These are phyloP conservation scores for Triangularia setosa DNA, from an alignment of 2,329 filamentous ascomycete genomes.

Conservation along the genomic window DNA sequence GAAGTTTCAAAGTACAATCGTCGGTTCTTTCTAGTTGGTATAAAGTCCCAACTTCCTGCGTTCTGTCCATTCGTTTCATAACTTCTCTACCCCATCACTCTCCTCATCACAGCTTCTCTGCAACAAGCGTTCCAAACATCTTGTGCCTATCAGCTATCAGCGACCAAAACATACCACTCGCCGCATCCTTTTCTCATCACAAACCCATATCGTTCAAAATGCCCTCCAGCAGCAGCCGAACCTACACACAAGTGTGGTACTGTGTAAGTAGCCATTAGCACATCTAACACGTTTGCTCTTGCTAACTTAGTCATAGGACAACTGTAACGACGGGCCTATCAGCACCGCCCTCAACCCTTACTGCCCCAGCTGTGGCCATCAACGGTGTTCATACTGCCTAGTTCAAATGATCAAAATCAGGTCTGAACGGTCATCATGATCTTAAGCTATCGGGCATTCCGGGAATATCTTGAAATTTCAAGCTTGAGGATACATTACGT, in stretches of 20 bases:
- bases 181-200: not conserved
- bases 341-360: not conserved
- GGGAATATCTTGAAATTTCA: not conserved
- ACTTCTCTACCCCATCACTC: not conserved
- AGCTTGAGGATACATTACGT: not conserved
- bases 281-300: not conserved
- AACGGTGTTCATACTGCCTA: slow-evolving; percentile 1
- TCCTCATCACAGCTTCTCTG: not conserved
- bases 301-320: not conserved
- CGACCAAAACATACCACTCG: not conserved
- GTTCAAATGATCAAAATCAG: not conserved
- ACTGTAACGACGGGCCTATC: slow-evolving; percentile 9
- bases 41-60: not conserved
- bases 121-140: not conserved
- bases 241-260: slow-evolving; percentile 11
- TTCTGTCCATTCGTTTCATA: not conserved
- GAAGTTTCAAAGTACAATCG: not conserved
- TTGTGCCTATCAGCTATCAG: not conserved
- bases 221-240: not conserved
- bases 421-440: too few relatives aligned
- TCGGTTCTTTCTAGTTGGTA: not conserved
- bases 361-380: slow-evolving; percentile 13
- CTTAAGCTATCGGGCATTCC: not conserved
- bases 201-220: not conserved
- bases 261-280: slow-evolving; percentile 13